phyloP scores from a whole-genome alignment of 1,139 yeast species.

The Magnusiomyces clavatus region DNA sequence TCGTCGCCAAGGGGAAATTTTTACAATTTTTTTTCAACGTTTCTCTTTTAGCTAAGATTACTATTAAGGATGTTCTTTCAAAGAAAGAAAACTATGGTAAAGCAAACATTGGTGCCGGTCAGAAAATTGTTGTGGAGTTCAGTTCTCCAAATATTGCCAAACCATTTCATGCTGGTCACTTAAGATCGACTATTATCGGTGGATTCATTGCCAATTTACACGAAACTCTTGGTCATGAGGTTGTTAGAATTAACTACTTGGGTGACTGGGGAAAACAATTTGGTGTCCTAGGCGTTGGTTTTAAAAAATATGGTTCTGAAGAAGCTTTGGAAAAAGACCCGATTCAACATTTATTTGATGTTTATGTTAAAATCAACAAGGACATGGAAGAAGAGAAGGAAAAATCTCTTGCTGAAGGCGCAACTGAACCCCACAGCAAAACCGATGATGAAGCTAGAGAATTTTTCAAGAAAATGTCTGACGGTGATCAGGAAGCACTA shows the following conservation, averaged over 20 bases:
- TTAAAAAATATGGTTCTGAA: constrained; percentile 74
- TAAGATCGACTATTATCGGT: constrained; percentile 96
- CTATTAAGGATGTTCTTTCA: constrained; percentile 61
- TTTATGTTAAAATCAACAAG: constrained; percentile 79
- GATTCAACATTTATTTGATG: constrained; percentile 89
- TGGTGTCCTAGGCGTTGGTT: constrained; percentile 92
- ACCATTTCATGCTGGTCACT: constrained; percentile 99
- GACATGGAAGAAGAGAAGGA: constrained; percentile 75
- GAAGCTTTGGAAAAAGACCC: constrained; percentile 69
- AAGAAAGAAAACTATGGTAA: constrained; percentile 62
- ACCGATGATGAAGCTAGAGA: constrained; percentile 83
- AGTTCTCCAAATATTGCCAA: constrained; percentile 98
- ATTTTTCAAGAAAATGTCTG: constrained; percentile 88
- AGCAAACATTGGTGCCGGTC: constrained; percentile 64
- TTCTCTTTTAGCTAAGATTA: constrained; percentile 54
- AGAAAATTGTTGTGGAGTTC: constrained; percentile 76
- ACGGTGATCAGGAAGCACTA: constrained; percentile 78
- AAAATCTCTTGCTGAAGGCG: constrained; percentile 30
- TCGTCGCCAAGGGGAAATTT: constrained; percentile 82
- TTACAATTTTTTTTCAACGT: constrained; percentile 81
- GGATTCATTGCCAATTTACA: constrained; percentile 90
- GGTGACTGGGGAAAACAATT: constrained; percentile 99
- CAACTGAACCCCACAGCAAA: constrained; percentile 25
- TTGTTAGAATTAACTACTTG: constrained; percentile 80
- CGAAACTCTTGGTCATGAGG: constrained; percentile 87